Percentiles rank a stretch among this genome's conserved stretches.
phyloP scores from a whole-genome alignment of 345 rosid species.

The Rhodamnia rubescens region DNA sequence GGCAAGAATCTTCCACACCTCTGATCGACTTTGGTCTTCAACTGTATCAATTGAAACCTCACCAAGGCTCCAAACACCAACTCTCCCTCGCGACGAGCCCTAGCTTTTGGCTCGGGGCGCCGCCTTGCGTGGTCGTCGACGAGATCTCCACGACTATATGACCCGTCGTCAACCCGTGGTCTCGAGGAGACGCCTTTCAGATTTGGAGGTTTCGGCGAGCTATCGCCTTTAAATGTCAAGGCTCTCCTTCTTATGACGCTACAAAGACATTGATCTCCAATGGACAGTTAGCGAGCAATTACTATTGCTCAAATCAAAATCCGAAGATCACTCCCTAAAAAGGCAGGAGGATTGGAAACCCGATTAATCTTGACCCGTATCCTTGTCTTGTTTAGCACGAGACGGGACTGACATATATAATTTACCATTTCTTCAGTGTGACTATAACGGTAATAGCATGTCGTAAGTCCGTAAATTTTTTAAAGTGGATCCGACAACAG shows the following conservation, averaged over 20 bases:
- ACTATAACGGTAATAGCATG: no score
- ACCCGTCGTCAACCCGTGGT: background rate
- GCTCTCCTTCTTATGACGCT: background rate
- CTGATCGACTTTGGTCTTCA: background rate
- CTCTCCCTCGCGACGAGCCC: background rate
- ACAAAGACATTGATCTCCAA: background rate
- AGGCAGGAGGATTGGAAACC: background rate
- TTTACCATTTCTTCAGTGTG: no score
- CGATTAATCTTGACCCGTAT: background rate
- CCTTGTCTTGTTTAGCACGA: background rate
- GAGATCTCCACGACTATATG: background rate
- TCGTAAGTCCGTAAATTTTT: no score
- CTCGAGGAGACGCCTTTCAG: background rate
- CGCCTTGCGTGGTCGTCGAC: background rate
- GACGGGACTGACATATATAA: no score
- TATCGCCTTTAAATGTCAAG: background rate
- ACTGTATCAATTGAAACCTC: background rate
- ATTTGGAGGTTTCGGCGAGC: background rate
- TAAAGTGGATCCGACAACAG: no score
- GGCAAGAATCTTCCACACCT: background rate
- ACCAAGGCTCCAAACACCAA: background rate
- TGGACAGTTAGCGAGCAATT: background rate
- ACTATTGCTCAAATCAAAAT: background rate
- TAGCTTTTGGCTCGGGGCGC: background rate
- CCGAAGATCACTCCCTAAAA: background rate